Evolutionary conservation across 116 monocot species (phyloP), one percentile per base, ranked within the genome.

Genomic region (Papilionanthe hybrid): DNA sequence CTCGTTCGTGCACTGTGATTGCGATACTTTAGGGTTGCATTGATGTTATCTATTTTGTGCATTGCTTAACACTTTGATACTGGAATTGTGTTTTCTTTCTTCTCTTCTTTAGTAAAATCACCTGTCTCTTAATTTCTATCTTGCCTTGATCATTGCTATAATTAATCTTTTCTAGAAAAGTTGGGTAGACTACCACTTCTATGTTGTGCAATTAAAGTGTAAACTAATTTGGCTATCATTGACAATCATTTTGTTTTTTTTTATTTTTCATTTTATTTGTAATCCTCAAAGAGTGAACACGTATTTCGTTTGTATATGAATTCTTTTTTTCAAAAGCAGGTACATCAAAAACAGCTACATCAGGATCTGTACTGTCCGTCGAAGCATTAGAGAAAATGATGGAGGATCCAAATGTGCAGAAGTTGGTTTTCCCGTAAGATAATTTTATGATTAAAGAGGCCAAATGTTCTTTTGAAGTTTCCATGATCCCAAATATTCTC

Each of bases 311-410:
- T 49, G 60, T 47, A 10, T 32, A 73, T 44, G 44, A 23, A 20
- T 75, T 19, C 79, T 75, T 53, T 75, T 67, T 19, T 58, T 44
- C 29, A 20, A 30, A 28, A 37, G 4, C 37, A 37, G 37, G 37
- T 37, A 4, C 37, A 37, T 37, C 37, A 37, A 37, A 37, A 83
- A 76, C 65, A 88, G 93, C 85, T 86, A 84, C 84, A 47, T 17
- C 79, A 12, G 75, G 81, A 77, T 82, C 96, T 81, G 67, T 75
- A 42, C 43, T 96, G 25, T 94, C 96, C 41, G 89, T 96, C 81
- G 94, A 96, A 66, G 86, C 87, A 83, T 88, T 96, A 48, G 94
- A 94, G 85, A 94, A 93, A 82, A 96, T 96, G 96, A 91, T 96
- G 96, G 96, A 96, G 83, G 96, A 96, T 88, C 94, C 94, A 72